These are phyloP conservation scores for Mallotus nudiflorus DNA, from an alignment of 345 rosid species.

Conservation along the genomic window DNA sequence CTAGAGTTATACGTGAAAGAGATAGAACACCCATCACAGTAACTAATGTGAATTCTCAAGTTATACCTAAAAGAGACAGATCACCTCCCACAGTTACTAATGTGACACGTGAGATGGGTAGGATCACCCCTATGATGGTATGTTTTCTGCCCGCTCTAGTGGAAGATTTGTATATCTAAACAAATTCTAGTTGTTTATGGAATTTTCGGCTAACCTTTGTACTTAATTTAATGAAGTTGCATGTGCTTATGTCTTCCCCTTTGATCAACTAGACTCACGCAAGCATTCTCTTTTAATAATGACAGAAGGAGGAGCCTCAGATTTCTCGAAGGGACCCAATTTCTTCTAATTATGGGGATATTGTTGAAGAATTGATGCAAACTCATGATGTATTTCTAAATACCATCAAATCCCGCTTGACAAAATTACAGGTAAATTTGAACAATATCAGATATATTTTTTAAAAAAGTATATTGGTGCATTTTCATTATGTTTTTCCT, in stretches of 20 bases:
- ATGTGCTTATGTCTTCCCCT: slow-evolving; percentile 4
- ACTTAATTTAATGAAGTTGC: background rate
- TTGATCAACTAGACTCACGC: background rate
- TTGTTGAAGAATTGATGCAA: slow-evolving; percentile 67
- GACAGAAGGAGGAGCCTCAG: slow-evolving; percentile 66
- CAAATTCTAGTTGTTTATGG: background rate
- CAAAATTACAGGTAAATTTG: slow-evolving; percentile 81
- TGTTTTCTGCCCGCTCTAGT: slow-evolving; percentile 1
- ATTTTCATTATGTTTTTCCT: background rate
- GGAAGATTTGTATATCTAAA: background rate
- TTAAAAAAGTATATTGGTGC: background rate
- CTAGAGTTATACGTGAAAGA: slow-evolving; percentile 8
- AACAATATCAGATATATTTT: slow-evolving; percentile 9
- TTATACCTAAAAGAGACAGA: slow-evolving; percentile 8
- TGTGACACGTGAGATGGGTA: slow-evolving; percentile 17
- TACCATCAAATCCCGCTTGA: slow-evolving; percentile 79
- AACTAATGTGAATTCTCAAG: slow-evolving; percentile 9
- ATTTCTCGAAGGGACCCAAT: slow-evolving; percentile 45
- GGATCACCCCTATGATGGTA: slow-evolving; percentile 23
- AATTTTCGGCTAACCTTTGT: background rate
- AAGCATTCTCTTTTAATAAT: background rate
- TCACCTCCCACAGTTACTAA: slow-evolving; percentile 7
- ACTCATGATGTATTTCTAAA: slow-evolving; percentile 69
- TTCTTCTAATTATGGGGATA: slow-evolving; percentile 38
- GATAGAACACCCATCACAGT: slow-evolving; percentile 8